Evolutionary conservation across 1,139 yeast species (phyloP).

Genomic region (Pneumocystis sp.): DNA sequence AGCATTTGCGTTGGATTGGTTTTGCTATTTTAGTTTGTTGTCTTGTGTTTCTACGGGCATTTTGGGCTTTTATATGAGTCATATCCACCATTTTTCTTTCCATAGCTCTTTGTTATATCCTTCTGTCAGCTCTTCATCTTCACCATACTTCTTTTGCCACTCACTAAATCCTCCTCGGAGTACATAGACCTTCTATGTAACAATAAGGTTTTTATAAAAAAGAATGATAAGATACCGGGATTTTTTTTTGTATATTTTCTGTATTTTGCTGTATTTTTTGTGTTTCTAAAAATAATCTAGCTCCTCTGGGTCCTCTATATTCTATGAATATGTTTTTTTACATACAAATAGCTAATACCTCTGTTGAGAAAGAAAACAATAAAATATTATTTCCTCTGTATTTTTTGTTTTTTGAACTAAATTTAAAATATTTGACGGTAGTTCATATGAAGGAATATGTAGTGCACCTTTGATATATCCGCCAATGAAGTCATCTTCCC

Average conservation of each 20-base stretch:
- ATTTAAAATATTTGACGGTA: constrained; percentile 32
- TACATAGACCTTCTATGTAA: constrained; percentile 1
- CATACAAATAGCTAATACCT: constrained; percentile 58
- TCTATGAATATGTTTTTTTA: constrained; percentile 37
- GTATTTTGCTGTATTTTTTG: constrained; percentile 25
- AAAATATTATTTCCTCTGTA: neutral
- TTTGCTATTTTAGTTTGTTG: neutral
- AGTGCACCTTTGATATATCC: constrained; percentile 57
- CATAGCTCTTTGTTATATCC: constrained; percentile 16
- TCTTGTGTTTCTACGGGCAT: neutral
- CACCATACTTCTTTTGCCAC: constrained; percentile 70
- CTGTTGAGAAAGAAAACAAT: constrained; percentile 4
- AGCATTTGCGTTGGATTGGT: neutral
- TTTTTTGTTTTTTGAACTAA: constrained; percentile 19
- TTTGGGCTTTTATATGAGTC: constrained; percentile 2
- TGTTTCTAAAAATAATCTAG: constrained; percentile 36
- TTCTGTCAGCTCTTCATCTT: constrained; percentile 51
- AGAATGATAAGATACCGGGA: neutral
- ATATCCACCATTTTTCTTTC: constrained; percentile 8
- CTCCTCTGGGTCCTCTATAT: constrained; percentile 78
- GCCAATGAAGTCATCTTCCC: constrained; percentile 65
- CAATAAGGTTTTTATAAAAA: neutral
- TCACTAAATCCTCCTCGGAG: constrained; percentile 39
- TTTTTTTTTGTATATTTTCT: constrained; percentile 17
- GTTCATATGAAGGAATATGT: constrained; percentile 45